These are phyloP conservation scores for Neurospora sp. DNA, from an alignment of 495 filamentous ascomycete genomes.

Conservation along the genomic window DNA sequence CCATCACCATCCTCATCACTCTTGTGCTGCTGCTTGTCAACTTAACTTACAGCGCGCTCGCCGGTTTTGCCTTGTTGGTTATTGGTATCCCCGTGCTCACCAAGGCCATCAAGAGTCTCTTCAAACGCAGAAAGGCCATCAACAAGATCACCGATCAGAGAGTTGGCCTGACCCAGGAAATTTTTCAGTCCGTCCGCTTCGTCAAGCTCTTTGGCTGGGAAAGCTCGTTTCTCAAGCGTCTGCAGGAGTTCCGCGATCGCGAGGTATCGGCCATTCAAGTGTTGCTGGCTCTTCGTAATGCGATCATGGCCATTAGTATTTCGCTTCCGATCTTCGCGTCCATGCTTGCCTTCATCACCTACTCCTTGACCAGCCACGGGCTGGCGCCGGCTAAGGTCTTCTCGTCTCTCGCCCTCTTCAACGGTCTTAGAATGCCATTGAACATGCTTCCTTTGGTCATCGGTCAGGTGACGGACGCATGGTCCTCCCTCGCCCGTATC, in stretches of 20 bases:
- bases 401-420: constrained; percentile 89
- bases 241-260: constrained; percentile 56
- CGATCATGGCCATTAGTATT: constrained; percentile 63
- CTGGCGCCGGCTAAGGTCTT: constrained; percentile 74
- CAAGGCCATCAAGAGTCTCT: constrained; percentile 59
- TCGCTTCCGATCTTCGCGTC: constrained; percentile 84
- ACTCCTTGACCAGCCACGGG: constrained; percentile 61
- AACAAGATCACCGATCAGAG: constrained; percentile 90
- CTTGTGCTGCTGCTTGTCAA: constrained; percentile 74
- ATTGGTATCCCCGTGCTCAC: constrained; percentile 68
- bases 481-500: constrained; percentile 71
- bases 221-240: constrained; percentile 65
- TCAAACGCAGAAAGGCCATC: constrained; percentile 61
- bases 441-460: constrained; percentile 84
- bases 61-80: constrained; percentile 75
- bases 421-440: constrained; percentile 76
- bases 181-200: constrained; percentile 80
- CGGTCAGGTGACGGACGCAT: constrained; percentile 80
- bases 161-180: constrained; percentile 86
- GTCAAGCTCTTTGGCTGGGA: constrained; percentile 98
- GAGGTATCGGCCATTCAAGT: constrained; percentile 76
- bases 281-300: constrained; percentile 71
- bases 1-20: constrained; percentile 65
- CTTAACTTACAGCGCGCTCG: constrained; percentile 75
- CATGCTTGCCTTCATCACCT: constrained; percentile 93